A percentile compares a stretch with the other conserved stretches of the same genome.
Conservation (phyloP, 805 yeast genomes). For the Saturnispora hagleri region DNA sequence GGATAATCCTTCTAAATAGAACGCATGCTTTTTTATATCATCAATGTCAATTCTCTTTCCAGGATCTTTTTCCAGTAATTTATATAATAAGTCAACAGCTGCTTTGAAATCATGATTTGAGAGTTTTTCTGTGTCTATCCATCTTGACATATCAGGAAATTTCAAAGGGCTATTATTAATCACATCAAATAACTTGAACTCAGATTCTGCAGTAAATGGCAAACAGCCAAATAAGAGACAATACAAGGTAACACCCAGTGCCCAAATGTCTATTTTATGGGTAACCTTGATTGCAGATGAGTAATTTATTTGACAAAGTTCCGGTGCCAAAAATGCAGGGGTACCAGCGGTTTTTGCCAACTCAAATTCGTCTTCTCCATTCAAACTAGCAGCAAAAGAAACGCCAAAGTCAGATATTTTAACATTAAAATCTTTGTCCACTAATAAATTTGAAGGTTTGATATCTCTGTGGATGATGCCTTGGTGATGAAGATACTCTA, state of each 20-base stretch:
- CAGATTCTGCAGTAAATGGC: slow-evolving; percentile 84
- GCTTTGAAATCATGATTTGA: slow-evolving; percentile 24
- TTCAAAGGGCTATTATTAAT: slow-evolving; percentile 54
- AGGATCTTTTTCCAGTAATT: slow-evolving; percentile 65
- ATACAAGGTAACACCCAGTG: slow-evolving; percentile 84
- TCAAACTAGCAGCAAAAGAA: slow-evolving; percentile 53
- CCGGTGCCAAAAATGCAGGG: slow-evolving; percentile 95
- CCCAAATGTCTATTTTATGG: slow-evolving; percentile 93
- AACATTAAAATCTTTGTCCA: slow-evolving; percentile 59
- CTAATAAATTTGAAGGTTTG: slow-evolving; percentile 84
- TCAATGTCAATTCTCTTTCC: slow-evolving; percentile 53
- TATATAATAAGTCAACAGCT: slow-evolving; percentile 49
- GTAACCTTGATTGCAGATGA: slow-evolving; percentile 45
- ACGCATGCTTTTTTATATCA: slow-evolving; percentile 72
- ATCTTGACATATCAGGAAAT: slow-evolving; percentile 40
- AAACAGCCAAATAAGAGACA: slow-evolving; percentile 80
- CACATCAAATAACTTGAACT: slow-evolving; percentile 74
- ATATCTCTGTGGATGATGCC: slow-evolving; percentile 93
- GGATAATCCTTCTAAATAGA: slow-evolving; percentile 31
- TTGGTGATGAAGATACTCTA: slow-evolving; percentile 83
- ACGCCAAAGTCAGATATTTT: slow-evolving; percentile 98
- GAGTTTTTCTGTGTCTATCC: slow-evolving; percentile 21
- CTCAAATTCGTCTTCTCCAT: slow-evolving; percentile 59
- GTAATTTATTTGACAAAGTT: slow-evolving; percentile 61
- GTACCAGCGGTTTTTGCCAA: slow-evolving; percentile 96